Base-by-base conservation (phyloP, 1,284 basidiomycete species). In the Leccinum holopus region DNA sequence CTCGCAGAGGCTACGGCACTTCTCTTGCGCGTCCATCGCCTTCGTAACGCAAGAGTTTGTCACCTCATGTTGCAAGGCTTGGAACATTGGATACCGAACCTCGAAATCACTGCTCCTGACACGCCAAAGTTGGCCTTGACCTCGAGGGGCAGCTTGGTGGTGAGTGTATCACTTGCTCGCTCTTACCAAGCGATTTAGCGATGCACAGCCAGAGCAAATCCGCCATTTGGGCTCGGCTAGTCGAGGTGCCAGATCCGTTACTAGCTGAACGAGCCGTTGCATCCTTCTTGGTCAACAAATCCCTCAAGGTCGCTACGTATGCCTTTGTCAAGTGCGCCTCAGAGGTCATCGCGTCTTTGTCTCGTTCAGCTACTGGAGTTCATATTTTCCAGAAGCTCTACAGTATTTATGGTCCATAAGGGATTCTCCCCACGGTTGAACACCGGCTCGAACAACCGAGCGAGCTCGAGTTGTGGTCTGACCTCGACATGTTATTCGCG, bases 211-310 rank as follows among this genome's bases (percentile, higher is more conserved):
- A 1, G 91, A 94, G 67, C 94, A 95, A 71, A 82, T 97, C 39
- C n/a, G 84, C 87, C 1, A 83, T 97, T 18, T 95, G 95, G 89
- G 83, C 82, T 18, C 86, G 86, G 61, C 77, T 95, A 4, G 89
- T 92, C 2, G 86, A 91, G 59, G 78, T 85, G 3, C 85, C 89
- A 14, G 83, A 89, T 69, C 82, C 87, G 61, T 80, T 83, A 14
- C 21, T 21, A 21, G 95, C 95, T 68, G 91, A 91, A 0, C 89
- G 89, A 64, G 91, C 92, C 0, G 83, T 95, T 21, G 82, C 93
- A 60, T 86, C 90, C 54, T 97, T 95, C 76, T 78, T 97, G 3
- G 82, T 97, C 53, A 92, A 95, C 67, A 93, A 97, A 69, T 91
- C 92, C 0, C 87, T 91, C 61, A 92, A 91, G 75, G 88, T 95